Percentiles rank a stretch among this genome's conserved stretches.
phyloP scores from a whole-genome alignment of 768 basidiomycete species.

The Cystobasidium onofrii region DNA sequence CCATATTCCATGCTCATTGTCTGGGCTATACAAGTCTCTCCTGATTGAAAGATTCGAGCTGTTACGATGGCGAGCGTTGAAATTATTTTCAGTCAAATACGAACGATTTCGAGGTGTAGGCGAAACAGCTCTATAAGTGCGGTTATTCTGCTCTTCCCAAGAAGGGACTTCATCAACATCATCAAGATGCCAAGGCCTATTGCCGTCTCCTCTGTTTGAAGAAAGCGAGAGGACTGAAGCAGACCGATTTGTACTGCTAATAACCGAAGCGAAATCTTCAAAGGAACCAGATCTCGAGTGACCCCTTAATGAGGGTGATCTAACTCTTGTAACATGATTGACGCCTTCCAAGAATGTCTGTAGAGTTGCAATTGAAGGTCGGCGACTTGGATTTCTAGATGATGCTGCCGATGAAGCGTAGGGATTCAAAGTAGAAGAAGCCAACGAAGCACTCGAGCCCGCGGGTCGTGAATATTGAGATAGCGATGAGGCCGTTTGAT shows the following conservation, averaged over 20 bases:
- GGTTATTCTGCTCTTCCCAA: conserved; percentile 15
- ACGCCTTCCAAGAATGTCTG: conserved; percentile 76
- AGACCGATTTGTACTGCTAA: conserved; percentile 74
- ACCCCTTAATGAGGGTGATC: conserved; percentile 9
- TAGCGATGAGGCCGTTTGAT: neutral
- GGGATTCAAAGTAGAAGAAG: neutral
- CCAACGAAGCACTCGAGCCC: neutral
- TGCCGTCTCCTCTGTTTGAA: conserved; percentile 6
- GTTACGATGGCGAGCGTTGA: conserved; percentile 1
- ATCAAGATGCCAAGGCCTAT: conserved; percentile 21
- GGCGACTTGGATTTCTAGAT: neutral
- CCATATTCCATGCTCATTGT: neutral
- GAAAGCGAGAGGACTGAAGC: conserved; percentile 65
- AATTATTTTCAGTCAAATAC: neutral
- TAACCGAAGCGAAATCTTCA: conserved; percentile 83
- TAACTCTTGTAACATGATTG: conserved; percentile 45
- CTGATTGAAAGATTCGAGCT: neutral
- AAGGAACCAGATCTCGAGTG: conserved; percentile 56
- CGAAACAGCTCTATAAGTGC: neutral
- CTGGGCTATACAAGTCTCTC: neutral
- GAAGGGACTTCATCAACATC: conserved; percentile 23
- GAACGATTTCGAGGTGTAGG: conserved; percentile 17
- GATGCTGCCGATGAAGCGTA: conserved; percentile 7
- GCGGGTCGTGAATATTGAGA: neutral
- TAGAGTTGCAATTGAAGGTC: conserved; percentile 47